phyloP scores from a whole-genome alignment of 768 basidiomycete genomes.

The Mycena floridula region DNA sequence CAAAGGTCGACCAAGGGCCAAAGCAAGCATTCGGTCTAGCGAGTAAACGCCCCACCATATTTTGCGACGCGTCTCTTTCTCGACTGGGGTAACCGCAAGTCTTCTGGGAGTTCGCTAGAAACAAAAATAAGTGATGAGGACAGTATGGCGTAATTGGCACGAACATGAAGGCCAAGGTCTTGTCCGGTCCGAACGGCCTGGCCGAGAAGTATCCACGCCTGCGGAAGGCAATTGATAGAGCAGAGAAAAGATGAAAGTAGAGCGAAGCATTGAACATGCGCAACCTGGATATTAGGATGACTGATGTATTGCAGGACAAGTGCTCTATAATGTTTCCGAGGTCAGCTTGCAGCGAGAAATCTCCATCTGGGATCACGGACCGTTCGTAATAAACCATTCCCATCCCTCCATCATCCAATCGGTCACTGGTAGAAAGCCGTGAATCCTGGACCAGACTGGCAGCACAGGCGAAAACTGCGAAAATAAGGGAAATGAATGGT shows the following conservation, averaged over 20 bases:
- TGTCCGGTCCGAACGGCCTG: slow-evolving; percentile 88
- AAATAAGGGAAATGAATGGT: slow-evolving; percentile 75
- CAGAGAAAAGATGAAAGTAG: slow-evolving; percentile 88
- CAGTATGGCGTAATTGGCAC: slow-evolving; percentile 3
- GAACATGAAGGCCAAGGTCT: slow-evolving; percentile 86
- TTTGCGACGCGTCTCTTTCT: slow-evolving; percentile 86
- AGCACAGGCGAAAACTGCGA: slow-evolving; percentile 87
- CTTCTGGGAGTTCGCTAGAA: slow-evolving; percentile 76
- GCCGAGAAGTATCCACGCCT: slow-evolving; percentile 89
- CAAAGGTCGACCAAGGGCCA: slow-evolving; percentile 82
- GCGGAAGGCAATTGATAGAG: slow-evolving; percentile 88
- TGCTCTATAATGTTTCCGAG: slow-evolving; percentile 55
- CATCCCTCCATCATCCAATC: slow-evolving; percentile 74
- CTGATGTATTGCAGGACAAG: slow-evolving; percentile 91
- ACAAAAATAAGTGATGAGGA: slow-evolving; percentile 12
- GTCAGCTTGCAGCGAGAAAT: background rate
- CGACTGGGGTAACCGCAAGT: slow-evolving; percentile 59
- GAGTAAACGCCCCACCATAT: slow-evolving; percentile 95
- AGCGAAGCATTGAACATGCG: slow-evolving; percentile 87
- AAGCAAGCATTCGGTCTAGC: slow-evolving; percentile 87
- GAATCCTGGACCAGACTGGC: slow-evolving; percentile 74
- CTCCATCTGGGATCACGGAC: slow-evolving; percentile 31
- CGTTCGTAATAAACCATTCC: slow-evolving; percentile 89
- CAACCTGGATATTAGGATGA: slow-evolving; percentile 75
- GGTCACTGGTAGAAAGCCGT: slow-evolving; percentile 51